These are phyloP conservation scores for Brassica hybrid DNA, from an alignment of 441 rosid genomes.

Conservation along the genomic window DNA sequence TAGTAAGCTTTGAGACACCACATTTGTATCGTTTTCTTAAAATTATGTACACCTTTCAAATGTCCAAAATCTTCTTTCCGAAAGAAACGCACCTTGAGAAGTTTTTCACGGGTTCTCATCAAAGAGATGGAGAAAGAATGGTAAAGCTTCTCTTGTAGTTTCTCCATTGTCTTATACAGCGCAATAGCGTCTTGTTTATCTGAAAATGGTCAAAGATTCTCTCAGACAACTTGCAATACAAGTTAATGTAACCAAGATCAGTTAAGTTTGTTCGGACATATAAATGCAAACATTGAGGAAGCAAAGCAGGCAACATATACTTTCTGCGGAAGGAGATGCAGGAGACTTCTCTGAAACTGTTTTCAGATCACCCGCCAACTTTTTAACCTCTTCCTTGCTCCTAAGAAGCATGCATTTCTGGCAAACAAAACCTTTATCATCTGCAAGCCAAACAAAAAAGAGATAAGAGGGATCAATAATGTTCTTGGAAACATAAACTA, in stretches of 20 bases:
- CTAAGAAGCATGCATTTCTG: constrained; percentile 74
- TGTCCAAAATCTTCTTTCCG: constrained; percentile 2
- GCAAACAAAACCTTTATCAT: constrained; percentile 76
- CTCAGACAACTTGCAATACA: constrained; percentile 31
- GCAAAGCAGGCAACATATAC: constrained; percentile 55
- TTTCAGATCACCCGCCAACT: constrained; percentile 57
- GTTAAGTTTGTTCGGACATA: constrained; percentile 16
- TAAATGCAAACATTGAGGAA: background rate
- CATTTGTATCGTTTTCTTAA: constrained; percentile 15
- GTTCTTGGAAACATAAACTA: constrained; percentile 22
- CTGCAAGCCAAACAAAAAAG: constrained; percentile 51
- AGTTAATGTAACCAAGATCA: constrained; percentile 23
- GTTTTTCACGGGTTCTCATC: constrained; percentile 81
- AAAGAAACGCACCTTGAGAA: constrained; percentile 68
- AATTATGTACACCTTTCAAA: constrained; percentile 22
- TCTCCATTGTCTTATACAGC: constrained; percentile 61
- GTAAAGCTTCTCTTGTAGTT: constrained; percentile 67
- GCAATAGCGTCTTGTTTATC: constrained; percentile 59
- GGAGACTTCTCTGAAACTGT: constrained; percentile 51
- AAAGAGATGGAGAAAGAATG: constrained; percentile 77
- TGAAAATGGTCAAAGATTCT: constrained; percentile 51
- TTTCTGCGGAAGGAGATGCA: constrained; percentile 47
- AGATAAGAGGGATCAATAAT: constrained; percentile 7
- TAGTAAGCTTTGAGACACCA: constrained; percentile 26
- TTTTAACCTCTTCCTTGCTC: constrained; percentile 71